phyloP scores from a whole-genome alignment of 1,284 basidiomycete species.

The Earliella scabrosa region DNA sequence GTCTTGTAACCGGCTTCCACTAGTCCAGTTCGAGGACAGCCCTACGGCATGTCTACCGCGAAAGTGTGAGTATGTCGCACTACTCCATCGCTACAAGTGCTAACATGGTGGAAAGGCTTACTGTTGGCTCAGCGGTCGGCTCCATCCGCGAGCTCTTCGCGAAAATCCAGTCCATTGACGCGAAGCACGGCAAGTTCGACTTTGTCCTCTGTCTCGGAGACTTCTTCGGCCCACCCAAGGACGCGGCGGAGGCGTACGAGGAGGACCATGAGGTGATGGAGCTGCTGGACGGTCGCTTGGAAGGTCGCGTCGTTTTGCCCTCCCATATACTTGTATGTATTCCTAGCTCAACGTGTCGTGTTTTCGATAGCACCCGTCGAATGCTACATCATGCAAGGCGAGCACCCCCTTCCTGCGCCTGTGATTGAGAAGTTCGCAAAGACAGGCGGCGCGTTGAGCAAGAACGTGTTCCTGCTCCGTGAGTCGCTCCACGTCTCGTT shows the following conservation, averaged over 20 bases:
- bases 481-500: slow-evolving; percentile 33
- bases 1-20: too few species aligned
- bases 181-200: slow-evolving; percentile 95
- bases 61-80: slow-evolving; percentile 24
- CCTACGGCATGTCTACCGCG: slow-evolving; percentile 19
- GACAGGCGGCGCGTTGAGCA: slow-evolving; percentile 78
- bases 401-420: slow-evolving; percentile 68
- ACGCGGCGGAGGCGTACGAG: slow-evolving; percentile 41
- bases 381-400: slow-evolving; percentile 92
- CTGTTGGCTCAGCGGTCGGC: slow-evolving; percentile 86
- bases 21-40: too few species aligned
- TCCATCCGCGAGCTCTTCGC: slow-evolving; percentile 74
- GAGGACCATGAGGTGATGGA: slow-evolving; percentile 57
- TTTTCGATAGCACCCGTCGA: slow-evolving; percentile 72
- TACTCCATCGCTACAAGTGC: not conserved
- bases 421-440: slow-evolving; percentile 77
- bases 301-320: slow-evolving; percentile 55
- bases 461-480: slow-evolving; percentile 88
- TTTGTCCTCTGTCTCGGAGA: slow-evolving; percentile 88
- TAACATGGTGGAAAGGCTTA: slow-evolving; percentile 56
- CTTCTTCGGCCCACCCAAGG: slow-evolving; percentile 77
- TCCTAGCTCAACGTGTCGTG: slow-evolving; percentile 10
- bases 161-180: slow-evolving; percentile 87
- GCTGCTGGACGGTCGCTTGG: slow-evolving; percentile 67
- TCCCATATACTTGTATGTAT: slow-evolving; percentile 6